These are phyloP conservation scores for Erodium texanum DNA, from an alignment of 441 rosid species.

Conservation along the genomic window DNA sequence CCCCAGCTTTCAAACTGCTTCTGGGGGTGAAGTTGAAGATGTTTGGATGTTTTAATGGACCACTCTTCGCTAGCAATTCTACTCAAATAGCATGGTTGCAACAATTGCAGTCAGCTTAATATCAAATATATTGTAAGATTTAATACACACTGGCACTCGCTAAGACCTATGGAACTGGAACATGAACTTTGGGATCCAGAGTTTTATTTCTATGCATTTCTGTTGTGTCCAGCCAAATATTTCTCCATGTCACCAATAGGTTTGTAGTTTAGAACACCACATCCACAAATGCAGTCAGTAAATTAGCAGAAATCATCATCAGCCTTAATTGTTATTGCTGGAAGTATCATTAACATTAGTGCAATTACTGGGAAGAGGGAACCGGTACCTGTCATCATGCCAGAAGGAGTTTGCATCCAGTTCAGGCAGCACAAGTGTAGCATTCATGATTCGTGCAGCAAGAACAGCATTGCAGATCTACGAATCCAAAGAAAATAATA, in stretches of 20 bases:
- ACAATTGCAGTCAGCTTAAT: not conserved
- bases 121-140: too few species aligned
- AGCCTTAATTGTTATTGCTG: not conserved
- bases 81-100: not conserved
- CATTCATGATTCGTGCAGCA: constrained; percentile 98
- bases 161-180: not conserved
- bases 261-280: not conserved
- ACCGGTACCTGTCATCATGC: constrained; percentile 83
- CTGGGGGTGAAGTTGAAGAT: not conserved
- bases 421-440: constrained; percentile 93
- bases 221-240: not conserved
- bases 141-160: too few species aligned
- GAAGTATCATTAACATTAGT: not conserved
- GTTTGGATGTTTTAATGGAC: not conserved
- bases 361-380: constrained; percentile 1
- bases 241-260: not conserved
- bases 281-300: not conserved
- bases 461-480: constrained; percentile 99
- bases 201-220: not conserved
- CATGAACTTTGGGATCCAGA: not conserved
- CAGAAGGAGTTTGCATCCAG: constrained; percentile 95
- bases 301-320: not conserved
- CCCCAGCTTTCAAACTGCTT: not conserved
- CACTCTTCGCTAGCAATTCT: not conserved
- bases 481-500: constrained; percentile 18